A percentile compares a stretch with the other conserved stretches of the same genome.
Conservation (phyloP, 78 protist species). For the Parvularia atlantis region DNA sequence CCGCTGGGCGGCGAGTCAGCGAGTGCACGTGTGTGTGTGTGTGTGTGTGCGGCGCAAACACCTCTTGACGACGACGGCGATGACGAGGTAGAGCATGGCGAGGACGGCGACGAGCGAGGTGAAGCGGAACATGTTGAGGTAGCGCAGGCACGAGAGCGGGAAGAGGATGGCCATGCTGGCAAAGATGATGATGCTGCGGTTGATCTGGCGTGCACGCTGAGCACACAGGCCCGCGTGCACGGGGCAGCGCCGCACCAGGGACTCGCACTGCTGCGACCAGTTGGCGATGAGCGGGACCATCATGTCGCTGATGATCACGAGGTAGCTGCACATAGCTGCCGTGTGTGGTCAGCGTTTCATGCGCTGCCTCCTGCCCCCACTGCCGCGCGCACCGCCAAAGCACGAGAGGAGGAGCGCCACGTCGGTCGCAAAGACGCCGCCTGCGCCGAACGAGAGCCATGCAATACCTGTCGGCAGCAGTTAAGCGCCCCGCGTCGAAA, state of each 20-base stretch:
- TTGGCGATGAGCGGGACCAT: not conserved
- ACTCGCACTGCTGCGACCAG: not conserved
- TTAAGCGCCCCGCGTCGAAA: no score
- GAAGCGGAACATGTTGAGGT: not conserved
- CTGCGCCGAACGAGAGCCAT: no score
- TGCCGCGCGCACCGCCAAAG: no score
- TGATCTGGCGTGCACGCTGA: no score
- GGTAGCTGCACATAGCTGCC: no score
- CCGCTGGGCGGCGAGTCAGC: not conserved
- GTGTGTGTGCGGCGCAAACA: not conserved
- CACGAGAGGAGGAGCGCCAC: no score
- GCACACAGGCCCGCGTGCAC: not conserved
- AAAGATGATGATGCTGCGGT: not conserved
- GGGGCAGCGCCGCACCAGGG: not conserved
- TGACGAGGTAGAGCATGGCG: not conserved
- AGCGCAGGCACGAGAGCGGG: not conserved
- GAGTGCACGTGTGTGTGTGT: no score
- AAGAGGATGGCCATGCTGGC: not conserved
- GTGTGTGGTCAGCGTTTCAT: no score
- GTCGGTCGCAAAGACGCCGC: no score
- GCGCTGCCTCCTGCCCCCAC: no score
- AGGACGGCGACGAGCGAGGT: not conserved
- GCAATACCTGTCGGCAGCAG: no score
- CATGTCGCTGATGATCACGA: not conserved
- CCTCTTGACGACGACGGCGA: not conserved